These are phyloP conservation scores for Aschersonia sp. DNA, from an alignment of 2,329 filamentous ascomycete genomes.

Conservation along the genomic window DNA sequence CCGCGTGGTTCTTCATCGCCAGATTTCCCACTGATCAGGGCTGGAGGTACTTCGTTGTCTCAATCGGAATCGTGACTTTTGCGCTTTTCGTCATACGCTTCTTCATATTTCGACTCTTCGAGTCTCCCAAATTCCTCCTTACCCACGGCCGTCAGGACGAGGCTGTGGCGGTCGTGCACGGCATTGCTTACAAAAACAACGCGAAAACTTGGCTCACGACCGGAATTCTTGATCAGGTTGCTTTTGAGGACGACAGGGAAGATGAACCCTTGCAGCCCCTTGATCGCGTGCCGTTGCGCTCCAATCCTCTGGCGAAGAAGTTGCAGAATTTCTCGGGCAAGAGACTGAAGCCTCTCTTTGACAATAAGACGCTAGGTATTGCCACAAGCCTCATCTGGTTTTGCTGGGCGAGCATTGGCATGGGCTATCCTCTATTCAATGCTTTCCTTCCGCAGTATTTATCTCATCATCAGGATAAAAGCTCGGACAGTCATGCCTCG, in stretches of 20 bases:
- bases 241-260: constrained; percentile 23
- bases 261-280: constrained; percentile 6
- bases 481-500: constrained; percentile 4
- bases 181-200: constrained; percentile 58
- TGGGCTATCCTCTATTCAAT: constrained; percentile 82
- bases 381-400: constrained; percentile 54
- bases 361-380: constrained; percentile 32
- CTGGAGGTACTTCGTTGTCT: constrained; percentile 62
- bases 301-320: constrained; percentile 37
- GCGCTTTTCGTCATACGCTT: constrained; percentile 67
- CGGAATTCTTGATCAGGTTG: constrained; percentile 47
- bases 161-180: constrained; percentile 67
- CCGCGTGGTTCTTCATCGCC: constrained; percentile 66
- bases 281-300: constrained; percentile 8
- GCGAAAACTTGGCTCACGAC: constrained; percentile 64
- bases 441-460: constrained; percentile 83
- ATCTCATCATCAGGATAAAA: constrained; percentile 32
- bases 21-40: constrained; percentile 53
- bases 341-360: constrained; percentile 53
- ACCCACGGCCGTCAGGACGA: constrained; percentile 63
- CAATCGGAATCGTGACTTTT: constrained; percentile 59
- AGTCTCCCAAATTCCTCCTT: constrained; percentile 75
- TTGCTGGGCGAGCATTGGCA: constrained; percentile 69
- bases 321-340: constrained; percentile 52
- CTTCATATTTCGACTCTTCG: constrained; percentile 67